Evolutionary conservation across 345 rosid species (phyloP).

Genomic region (Salix exigua): DNA sequence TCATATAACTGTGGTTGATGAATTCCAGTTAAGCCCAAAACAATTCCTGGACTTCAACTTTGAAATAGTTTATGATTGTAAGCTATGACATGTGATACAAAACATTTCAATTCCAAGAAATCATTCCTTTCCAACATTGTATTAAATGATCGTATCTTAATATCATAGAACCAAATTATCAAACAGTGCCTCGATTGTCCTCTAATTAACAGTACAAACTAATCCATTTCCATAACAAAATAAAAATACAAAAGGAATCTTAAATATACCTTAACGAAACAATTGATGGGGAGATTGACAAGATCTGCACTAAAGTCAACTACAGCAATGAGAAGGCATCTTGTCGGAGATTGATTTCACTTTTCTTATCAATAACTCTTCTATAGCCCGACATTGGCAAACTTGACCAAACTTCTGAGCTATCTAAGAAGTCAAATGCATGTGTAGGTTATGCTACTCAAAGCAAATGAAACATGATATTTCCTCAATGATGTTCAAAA

Average conservation of each 20-base stretch:
- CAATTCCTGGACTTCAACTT: background rate
- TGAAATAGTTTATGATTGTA: background rate
- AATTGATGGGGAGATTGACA: background rate
- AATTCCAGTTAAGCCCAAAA: too few relatives aligned
- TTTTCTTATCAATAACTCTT: background rate
- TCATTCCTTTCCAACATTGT: background rate
- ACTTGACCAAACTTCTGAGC: background rate
- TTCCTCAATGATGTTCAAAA: background rate
- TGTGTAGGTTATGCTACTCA: too few relatives aligned
- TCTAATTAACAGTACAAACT: background rate
- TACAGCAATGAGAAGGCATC: background rate
- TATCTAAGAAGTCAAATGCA: background rate
- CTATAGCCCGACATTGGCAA: background rate
- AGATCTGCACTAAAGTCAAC: background rate
- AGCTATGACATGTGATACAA: background rate
- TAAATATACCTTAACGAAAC: background rate
- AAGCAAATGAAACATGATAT: background rate
- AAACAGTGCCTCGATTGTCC: background rate
- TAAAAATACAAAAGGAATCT: background rate
- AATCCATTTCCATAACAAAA: background rate
- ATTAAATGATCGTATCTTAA: background rate
- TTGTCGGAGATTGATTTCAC: background rate
- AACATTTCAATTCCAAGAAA: background rate
- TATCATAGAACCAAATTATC: background rate
- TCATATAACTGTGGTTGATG: too few relatives aligned